Percentiles rank a stretch among this genome's conserved stretches.
phyloP scores from a whole-genome alignment of 805 yeast species.

The Candida morakotiae region DNA sequence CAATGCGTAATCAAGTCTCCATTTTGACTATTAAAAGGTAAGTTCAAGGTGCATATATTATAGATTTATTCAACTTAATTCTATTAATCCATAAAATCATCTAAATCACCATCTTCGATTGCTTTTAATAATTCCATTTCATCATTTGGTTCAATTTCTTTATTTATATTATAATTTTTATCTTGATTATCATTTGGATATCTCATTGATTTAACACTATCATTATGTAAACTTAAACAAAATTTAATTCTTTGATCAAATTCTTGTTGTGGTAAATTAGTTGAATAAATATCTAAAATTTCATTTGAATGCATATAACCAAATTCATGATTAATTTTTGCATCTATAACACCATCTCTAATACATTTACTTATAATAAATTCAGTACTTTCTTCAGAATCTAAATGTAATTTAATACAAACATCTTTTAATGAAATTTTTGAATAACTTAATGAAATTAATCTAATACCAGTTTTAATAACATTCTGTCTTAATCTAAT shows the following conservation, averaged over 20 bases:
- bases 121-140: slow-evolving; percentile 42
- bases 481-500: slow-evolving; percentile 92
- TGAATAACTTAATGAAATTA: slow-evolving; percentile 86
- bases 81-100: slow-evolving; percentile 42
- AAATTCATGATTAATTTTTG: slow-evolving; percentile 81
- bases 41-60: no score
- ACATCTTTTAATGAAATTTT: slow-evolving; percentile 89
- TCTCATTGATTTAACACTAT: slow-evolving; percentile 91
- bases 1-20: no score
- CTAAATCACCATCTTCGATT: slow-evolving; percentile 54
- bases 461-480: slow-evolving; percentile 94
- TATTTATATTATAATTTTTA: slow-evolving; percentile 22
- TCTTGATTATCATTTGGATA: slow-evolving; percentile 59
- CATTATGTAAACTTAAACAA: slow-evolving; percentile 86
- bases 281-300: slow-evolving; percentile 78
- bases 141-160: slow-evolving; percentile 32
- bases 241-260: slow-evolving; percentile 93
- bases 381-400: slow-evolving; percentile 93
- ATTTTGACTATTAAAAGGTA: no score
- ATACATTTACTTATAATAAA: slow-evolving; percentile 95
- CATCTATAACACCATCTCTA: slow-evolving; percentile 96
- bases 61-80: no score
- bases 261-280: slow-evolving; percentile 79
- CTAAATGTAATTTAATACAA: slow-evolving; percentile 86
- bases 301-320: slow-evolving; percentile 93